phyloP scores from a whole-genome alignment of 2,329 filamentous ascomycete genomes.

The Clarireedia homoeocarpa region DNA sequence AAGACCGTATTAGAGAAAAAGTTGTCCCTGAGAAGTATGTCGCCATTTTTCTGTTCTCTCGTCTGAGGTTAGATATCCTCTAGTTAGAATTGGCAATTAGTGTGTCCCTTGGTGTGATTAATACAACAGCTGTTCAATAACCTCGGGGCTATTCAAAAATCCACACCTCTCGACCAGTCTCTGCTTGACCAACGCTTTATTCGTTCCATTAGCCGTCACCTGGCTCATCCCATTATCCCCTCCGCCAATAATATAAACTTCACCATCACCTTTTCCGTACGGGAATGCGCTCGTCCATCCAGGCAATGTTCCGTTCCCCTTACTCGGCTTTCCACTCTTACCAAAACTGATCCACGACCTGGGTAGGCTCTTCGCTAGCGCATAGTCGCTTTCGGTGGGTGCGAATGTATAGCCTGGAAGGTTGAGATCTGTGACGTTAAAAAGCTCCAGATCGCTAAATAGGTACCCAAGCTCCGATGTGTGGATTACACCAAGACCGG shows the following conservation, averaged over 20 bases:
- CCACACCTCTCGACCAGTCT: conserved; percentile 39
- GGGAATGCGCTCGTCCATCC: conserved; percentile 35
- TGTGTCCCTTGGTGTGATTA: background rate
- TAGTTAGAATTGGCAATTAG: too few species aligned
- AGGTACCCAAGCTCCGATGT: conserved; percentile 47
- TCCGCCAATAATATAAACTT: conserved; percentile 36
- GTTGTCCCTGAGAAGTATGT: too few species aligned
- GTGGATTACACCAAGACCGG: conserved; percentile 40
- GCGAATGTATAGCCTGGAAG: conserved; percentile 24
- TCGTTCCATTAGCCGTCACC: conserved; percentile 30
- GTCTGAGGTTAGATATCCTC: too few species aligned
- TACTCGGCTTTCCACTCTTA: conserved; percentile 28
- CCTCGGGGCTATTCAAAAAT: conserved; percentile 32
- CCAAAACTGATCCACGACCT: conserved; percentile 42
- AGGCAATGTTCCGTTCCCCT: conserved; percentile 31
- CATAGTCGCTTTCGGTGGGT: conserved; percentile 34
- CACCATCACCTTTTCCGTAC: conserved; percentile 16
- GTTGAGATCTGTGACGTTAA: conserved; percentile 30
- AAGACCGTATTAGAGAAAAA: too few species aligned
- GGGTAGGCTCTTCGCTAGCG: conserved; percentile 33
- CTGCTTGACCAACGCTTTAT: conserved; percentile 31
- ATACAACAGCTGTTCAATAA: conserved; percentile 29
- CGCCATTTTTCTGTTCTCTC: too few species aligned
- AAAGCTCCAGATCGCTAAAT: conserved; percentile 40
- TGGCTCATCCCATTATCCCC: conserved; percentile 30